Percentiles rank a stretch among this genome's conserved stretches.
Conservation (phyloP, 1,284 basidiomycete genomes). For the Blastosporella zonata region DNA sequence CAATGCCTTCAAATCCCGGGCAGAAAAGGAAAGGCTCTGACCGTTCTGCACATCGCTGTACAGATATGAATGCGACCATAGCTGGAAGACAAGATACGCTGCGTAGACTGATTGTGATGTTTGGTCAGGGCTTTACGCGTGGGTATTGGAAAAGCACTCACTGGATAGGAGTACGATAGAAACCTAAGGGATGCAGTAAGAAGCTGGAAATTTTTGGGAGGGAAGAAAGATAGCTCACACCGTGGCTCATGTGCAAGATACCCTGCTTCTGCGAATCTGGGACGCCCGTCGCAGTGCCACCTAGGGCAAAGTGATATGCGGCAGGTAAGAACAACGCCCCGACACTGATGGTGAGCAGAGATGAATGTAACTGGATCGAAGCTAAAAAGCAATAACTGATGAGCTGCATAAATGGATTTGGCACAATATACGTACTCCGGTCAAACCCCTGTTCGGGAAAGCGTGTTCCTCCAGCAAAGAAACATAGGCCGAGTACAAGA, state of each 20-base stretch:
- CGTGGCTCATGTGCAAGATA: constrained; percentile 83
- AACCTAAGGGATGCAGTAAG: constrained; percentile 37
- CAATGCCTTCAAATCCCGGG: constrained; percentile 32
- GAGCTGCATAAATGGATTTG: not conserved
- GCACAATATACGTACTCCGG: constrained; percentile 45
- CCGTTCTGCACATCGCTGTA: constrained; percentile 57
- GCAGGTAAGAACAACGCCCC: constrained; percentile 79
- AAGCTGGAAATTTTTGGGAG: not conserved
- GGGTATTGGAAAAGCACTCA: constrained; percentile 29
- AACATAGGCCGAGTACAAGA: constrained; percentile 73
- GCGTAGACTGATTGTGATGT: constrained; percentile 51
- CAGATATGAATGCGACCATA: constrained; percentile 83
- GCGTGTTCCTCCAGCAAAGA: constrained; percentile 75
- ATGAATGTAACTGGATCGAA: constrained; percentile 79
- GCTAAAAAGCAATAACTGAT: constrained; percentile 36
- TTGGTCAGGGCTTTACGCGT: not conserved
- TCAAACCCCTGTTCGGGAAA: constrained; percentile 81
- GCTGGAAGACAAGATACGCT: constrained; percentile 81
- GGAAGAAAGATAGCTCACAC: constrained; percentile 49
- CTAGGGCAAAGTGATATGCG: constrained; percentile 67
- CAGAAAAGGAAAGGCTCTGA: constrained; percentile 40
- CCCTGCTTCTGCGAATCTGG: constrained; percentile 39
- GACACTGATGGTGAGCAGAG: constrained; percentile 77
- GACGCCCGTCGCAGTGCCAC: constrained; percentile 32
- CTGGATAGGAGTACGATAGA: constrained; percentile 70